Conservation (phyloP, 306 rosid genomes). For the Dalbergia oliveri region DNA sequence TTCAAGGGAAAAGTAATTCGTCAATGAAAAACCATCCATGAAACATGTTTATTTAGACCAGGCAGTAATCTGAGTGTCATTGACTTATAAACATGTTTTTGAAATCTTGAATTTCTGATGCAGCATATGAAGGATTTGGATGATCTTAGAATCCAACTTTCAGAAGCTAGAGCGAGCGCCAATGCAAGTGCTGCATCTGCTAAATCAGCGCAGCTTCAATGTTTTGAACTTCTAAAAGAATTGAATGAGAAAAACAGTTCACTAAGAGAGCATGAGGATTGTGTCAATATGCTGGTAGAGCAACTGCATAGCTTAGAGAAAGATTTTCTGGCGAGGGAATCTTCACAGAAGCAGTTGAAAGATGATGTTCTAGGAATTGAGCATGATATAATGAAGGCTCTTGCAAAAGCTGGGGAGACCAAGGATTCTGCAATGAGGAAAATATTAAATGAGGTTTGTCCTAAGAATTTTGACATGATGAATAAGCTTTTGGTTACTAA, state of each 20-base stretch:
- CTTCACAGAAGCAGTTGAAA: slow-evolving; percentile 89
- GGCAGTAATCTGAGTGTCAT: slow-evolving; percentile 9
- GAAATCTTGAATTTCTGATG: slow-evolving; percentile 36
- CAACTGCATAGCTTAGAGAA: slow-evolving; percentile 83
- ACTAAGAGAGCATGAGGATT: slow-evolving; percentile 80
- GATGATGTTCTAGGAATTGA: slow-evolving; percentile 85
- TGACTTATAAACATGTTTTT: slow-evolving; percentile 22
- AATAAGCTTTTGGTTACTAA: slow-evolving; percentile 68
- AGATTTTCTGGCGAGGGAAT: slow-evolving; percentile 86
- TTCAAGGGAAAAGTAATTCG: not conserved
- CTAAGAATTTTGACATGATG: slow-evolving; percentile 79
- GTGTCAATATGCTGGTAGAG: slow-evolving; percentile 73
- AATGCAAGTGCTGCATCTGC: slow-evolving; percentile 92
- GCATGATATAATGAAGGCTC: slow-evolving; percentile 80
- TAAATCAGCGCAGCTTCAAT: slow-evolving; percentile 77
- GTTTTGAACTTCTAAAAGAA: slow-evolving; percentile 75
- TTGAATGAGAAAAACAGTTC: slow-evolving; percentile 74
- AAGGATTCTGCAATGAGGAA: slow-evolving; percentile 79
- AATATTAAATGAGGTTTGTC: slow-evolving; percentile 84
- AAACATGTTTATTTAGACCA: not conserved
- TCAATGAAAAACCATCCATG: slow-evolving; percentile 5
- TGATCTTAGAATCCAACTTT: slow-evolving; percentile 76
- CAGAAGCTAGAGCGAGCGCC: slow-evolving; percentile 73
- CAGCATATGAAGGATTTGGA: slow-evolving; percentile 85
- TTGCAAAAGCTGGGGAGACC: slow-evolving; percentile 70